Percentiles rank a stretch among this genome's conserved stretches.
Conservation (phyloP, 768 basidiomycete genomes). For the Tricholoma bakamatsutake region DNA sequence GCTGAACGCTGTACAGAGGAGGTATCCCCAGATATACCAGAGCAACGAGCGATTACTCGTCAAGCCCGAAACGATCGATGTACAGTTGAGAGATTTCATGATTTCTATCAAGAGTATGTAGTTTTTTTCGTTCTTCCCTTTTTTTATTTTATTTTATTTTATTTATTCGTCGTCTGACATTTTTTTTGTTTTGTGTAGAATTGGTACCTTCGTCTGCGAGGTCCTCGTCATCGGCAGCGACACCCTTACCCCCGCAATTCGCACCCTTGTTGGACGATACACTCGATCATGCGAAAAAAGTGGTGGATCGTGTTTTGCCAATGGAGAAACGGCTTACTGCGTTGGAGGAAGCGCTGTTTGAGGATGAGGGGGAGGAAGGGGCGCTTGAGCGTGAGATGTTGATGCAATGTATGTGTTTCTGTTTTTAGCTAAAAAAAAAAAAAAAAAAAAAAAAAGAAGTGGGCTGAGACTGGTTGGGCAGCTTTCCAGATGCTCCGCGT, state of each 20-base stretch:
- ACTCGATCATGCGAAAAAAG: slow-evolving; percentile 64
- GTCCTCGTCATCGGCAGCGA: slow-evolving; percentile 80
- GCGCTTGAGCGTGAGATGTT: slow-evolving; percentile 85
- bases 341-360: slow-evolving; percentile 92
- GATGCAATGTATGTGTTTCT: slow-evolving; percentile 69
- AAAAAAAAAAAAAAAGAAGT: no score
- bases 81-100: slow-evolving; percentile 92
- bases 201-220: slow-evolving; percentile 93
- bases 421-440: no score
- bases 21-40: slow-evolving; percentile 97
- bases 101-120: slow-evolving; percentile 88
- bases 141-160: no score
- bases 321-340: slow-evolving; percentile 75
- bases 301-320: slow-evolving; percentile 74
- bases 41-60: slow-evolving; percentile 80
- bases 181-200: slow-evolving; percentile 40
- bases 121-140: neutral
- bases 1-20: slow-evolving; percentile 90
- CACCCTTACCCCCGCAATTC: slow-evolving; percentile 81
- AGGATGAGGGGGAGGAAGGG: slow-evolving; percentile 67
- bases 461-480: slow-evolving; percentile 25
- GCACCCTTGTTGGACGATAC: slow-evolving; percentile 66
- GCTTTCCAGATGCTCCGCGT: slow-evolving; percentile 90
- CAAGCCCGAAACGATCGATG: slow-evolving; percentile 78
- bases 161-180: no score